Conservation (phyloP, 2,329 filamentous ascomycete genomes). For the Penicillium brevicompactum region DNA sequence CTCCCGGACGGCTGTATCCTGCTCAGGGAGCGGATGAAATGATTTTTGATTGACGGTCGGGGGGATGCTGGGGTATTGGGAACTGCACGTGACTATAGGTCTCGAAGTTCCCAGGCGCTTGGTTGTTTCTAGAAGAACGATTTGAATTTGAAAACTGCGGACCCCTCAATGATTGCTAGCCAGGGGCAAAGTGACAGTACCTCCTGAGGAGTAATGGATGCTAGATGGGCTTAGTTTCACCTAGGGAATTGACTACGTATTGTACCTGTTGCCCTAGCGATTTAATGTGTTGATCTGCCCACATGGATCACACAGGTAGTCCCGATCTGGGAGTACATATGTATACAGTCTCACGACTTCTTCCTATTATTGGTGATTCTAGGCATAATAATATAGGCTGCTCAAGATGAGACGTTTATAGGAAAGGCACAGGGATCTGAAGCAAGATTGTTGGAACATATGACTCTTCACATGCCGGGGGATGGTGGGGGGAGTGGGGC, state of each 20-base stretch:
- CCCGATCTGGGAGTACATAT: neutral
- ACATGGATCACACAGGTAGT: neutral
- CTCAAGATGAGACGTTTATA: neutral
- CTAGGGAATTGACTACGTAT: neutral
- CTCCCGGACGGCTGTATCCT: neutral
- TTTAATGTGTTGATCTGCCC: neutral
- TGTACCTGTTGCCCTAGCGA: neutral
- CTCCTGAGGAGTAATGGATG: neutral
- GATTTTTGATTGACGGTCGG: neutral
- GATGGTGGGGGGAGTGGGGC: too few species aligned
- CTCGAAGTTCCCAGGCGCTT: too few species aligned
- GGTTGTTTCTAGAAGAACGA: too few species aligned
- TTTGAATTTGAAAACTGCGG: constrained; percentile 9
- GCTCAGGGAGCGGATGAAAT: constrained; percentile 11
- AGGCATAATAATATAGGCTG: neutral
- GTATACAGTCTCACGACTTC: neutral
- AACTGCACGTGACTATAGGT: too few species aligned
- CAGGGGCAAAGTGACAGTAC: neutral
- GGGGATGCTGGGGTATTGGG: constrained; percentile 10
- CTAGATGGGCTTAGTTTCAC: neutral
- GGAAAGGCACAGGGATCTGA: neutral
- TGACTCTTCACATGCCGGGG: too few species aligned
- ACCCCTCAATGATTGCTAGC: neutral
- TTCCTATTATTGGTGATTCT: neutral
- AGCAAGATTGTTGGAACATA: too few species aligned